Conservation (phyloP, 495 filamentous ascomycete genomes). For the Acidiella bohemica region DNA sequence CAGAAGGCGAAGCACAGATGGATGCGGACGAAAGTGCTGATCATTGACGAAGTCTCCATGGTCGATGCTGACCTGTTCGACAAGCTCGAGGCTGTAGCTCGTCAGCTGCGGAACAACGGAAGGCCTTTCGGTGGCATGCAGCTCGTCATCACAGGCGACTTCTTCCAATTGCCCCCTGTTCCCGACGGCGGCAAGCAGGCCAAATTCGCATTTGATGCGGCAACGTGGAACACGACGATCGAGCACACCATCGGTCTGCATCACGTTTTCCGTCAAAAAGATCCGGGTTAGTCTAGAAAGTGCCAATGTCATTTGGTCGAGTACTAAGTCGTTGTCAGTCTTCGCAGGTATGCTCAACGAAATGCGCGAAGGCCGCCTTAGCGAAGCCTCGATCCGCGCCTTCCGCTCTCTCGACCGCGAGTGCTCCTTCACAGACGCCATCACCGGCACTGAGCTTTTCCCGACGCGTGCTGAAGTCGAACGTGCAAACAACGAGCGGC, state of each 20-base stretch:
- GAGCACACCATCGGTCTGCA: constrained; percentile 92
- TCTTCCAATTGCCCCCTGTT: constrained; percentile 92
- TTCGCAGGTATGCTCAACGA: constrained; percentile 95
- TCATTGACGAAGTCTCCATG: constrained; percentile 97
- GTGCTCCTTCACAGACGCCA: constrained; percentile 55
- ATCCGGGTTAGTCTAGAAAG: constrained; percentile 47
- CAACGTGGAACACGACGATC: constrained; percentile 80
- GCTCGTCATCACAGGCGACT: constrained; percentile 89
- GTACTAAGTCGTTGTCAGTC: constrained; percentile 29
- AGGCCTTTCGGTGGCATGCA: constrained; percentile 93
- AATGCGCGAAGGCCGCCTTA: constrained; percentile 79
- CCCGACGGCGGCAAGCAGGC: constrained; percentile 59
- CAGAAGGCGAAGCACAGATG: constrained; percentile 76
- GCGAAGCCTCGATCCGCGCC: constrained; percentile 48
- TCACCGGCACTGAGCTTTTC: constrained; percentile 90
- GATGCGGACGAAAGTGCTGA: constrained; percentile 70
- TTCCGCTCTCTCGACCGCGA: constrained; percentile 61
- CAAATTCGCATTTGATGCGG: constrained; percentile 86
- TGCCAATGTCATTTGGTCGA: not conserved
- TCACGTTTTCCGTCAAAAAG: constrained; percentile 89
- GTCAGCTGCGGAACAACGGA: constrained; percentile 69
- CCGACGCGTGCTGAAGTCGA: constrained; percentile 87
- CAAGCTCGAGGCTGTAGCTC: constrained; percentile 83
- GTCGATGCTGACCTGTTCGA: constrained; percentile 95
- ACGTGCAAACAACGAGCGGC: constrained; percentile 60